Percentiles rank a stretch among this genome's conserved stretches.
Conservation (phyloP, 805 yeast species). For the Metschnikowia lochheadii region DNA sequence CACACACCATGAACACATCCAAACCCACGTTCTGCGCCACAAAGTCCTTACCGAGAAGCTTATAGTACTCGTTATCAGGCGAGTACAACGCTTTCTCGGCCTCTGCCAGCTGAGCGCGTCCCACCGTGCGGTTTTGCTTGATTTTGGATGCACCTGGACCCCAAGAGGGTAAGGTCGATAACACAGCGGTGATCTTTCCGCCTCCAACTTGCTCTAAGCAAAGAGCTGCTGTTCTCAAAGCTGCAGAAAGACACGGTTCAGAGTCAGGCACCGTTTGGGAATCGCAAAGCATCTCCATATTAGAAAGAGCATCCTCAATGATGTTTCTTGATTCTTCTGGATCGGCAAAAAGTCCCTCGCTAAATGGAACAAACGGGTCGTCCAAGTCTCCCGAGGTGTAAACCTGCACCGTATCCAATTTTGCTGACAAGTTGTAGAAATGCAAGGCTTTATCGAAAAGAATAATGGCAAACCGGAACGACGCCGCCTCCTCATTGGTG, state of each 20-base stretch:
- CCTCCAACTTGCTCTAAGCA: constrained; percentile 67
- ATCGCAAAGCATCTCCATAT: constrained; percentile 46
- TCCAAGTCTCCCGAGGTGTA: constrained; percentile 64
- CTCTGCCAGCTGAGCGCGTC: constrained; percentile 40
- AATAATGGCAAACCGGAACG: constrained; percentile 53
- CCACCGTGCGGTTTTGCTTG: constrained; percentile 37
- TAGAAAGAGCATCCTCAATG: constrained; percentile 64
- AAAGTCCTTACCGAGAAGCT: constrained; percentile 53
- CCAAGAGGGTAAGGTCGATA: constrained; percentile 69
- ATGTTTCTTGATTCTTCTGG: constrained; percentile 61
- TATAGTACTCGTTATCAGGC: constrained; percentile 60
- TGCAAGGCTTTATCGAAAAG: constrained; percentile 71
- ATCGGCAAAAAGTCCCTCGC: constrained; percentile 73
- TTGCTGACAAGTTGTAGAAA: constrained; percentile 64
- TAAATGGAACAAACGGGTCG: constrained; percentile 80
- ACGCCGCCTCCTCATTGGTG: constrained; percentile 7
- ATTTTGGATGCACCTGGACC: constrained; percentile 71
- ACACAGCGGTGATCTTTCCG: constrained; percentile 72
- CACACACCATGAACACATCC: constrained; percentile 69
- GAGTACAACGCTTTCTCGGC: constrained; percentile 49
- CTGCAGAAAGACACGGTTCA: constrained; percentile 78
- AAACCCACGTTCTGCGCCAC: constrained; percentile 61
- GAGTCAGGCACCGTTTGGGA: constrained; percentile 39
- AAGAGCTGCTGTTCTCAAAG: constrained; percentile 61
- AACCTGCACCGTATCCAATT: constrained; percentile 52